Conservation (phyloP, 495 filamentous ascomycete genomes). For the Lasiosphaeria hispida region DNA sequence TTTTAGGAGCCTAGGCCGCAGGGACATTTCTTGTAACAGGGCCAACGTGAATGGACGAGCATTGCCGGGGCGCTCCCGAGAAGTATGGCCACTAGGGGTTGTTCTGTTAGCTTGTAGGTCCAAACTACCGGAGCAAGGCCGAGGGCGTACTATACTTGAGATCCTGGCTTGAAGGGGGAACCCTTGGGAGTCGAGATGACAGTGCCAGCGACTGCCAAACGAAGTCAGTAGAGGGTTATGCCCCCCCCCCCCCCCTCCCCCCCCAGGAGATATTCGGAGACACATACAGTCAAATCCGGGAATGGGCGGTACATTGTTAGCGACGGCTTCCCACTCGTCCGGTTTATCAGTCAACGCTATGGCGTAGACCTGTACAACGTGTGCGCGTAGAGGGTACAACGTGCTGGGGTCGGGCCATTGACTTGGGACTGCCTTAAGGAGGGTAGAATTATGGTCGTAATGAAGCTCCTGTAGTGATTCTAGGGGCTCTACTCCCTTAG, state of each 20-base stretch:
- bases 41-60: conserved; percentile 53
- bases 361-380: conserved; percentile 54
- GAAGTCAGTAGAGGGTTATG: too few relatives aligned
- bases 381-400: conserved; percentile 10
- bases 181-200: conserved; percentile 47
- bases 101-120: not conserved
- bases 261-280: too few relatives aligned
- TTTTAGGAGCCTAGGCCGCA: conserved; percentile 46
- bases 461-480: too few relatives aligned
- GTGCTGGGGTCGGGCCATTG: too few relatives aligned
- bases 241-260: too few relatives aligned
- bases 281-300: conserved; percentile 47
- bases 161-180: conserved; percentile 52
- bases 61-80: conserved; percentile 47
- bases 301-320: conserved; percentile 16
- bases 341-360: conserved; percentile 50
- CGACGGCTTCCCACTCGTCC: conserved; percentile 1
- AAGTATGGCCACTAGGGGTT: conserved; percentile 8
- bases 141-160: conserved; percentile 45
- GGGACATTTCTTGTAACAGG: conserved; percentile 47
- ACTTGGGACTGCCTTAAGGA: too few relatives aligned
- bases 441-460: too few relatives aligned
- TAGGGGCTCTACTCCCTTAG: too few relatives aligned
- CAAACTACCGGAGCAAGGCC: not conserved
- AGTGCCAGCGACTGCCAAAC: conserved; percentile 37